Evolutionary conservation across 1,139 yeast species (phyloP).

Genomic region (Blastobotrys raffinosifermentans): DNA sequence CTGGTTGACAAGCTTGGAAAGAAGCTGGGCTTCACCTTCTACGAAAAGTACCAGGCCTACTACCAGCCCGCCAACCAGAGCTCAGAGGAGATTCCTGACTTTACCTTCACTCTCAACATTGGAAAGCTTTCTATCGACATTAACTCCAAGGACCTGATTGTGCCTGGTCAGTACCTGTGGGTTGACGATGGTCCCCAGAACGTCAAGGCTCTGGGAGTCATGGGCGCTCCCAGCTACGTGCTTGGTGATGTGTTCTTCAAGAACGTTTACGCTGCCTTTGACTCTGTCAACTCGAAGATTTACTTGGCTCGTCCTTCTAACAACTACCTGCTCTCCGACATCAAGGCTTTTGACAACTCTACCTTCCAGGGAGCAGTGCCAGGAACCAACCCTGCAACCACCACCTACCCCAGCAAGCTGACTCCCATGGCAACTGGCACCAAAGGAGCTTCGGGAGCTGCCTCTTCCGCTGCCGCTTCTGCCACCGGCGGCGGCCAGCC

Average conservation of each 20-base stretch:
- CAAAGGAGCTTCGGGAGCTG: slow-evolving; percentile 9
- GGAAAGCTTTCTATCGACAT: slow-evolving; percentile 26
- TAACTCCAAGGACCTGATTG: slow-evolving; percentile 25
- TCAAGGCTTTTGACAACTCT: slow-evolving; percentile 15
- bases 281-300: slow-evolving; percentile 54
- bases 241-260: slow-evolving; percentile 72
- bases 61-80: slow-evolving; percentile 19
- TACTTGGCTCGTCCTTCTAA: slow-evolving; percentile 52
- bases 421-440: slow-evolving; percentile 13
- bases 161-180: slow-evolving; percentile 33
- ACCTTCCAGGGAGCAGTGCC: slow-evolving; percentile 17
- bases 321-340: slow-evolving; percentile 11
- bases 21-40: slow-evolving; percentile 21
- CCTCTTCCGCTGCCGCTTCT: slow-evolving; percentile 4
- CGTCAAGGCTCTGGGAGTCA: slow-evolving; percentile 27
- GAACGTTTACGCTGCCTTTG: slow-evolving; percentile 65
- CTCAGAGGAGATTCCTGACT: slow-evolving; percentile 5
- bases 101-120: slow-evolving; percentile 20
- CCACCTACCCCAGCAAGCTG: slow-evolving; percentile 9
- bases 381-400: slow-evolving; percentile 9
- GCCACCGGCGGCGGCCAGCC: slow-evolving; percentile 5
- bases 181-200: slow-evolving; percentile 28
- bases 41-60: slow-evolving; percentile 26
- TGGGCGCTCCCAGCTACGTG: slow-evolving; percentile 31
- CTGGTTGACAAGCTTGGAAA: slow-evolving; percentile 27